Base-by-base conservation (phyloP, 345 rosid species). In the Gossypium longicalyx region DNA sequence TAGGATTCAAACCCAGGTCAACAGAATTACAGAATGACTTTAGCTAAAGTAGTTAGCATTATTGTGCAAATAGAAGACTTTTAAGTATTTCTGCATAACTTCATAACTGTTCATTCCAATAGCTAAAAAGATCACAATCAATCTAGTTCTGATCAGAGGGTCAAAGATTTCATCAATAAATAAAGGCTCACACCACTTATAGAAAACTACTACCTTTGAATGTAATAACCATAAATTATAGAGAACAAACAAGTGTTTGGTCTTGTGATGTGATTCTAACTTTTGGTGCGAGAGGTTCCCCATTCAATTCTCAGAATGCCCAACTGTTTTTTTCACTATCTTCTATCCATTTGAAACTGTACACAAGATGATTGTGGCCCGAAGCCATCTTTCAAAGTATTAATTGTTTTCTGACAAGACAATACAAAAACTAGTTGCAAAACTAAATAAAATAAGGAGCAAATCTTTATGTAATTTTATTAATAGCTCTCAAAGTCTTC, bases 221-320 rank as follows among this genome's bases (percentile, higher is more conserved):
- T 47, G 13, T 47, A 47, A 47, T 54, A n/a, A n/a, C 57, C n/a
- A 53, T 7, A 64, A 45, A 9, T 17, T 53, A 53, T 17, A 53
- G 23, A 54, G 12, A 56, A 56, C 60, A 56, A 19, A 15, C 7
- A 10, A 8, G 25, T 9, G 19, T 54, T 54, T 57, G 13, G 23
- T 57, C 61, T 57, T 9, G 8, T 56, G 12, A 23, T 56, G 19
- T 82, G 87, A 89, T 87, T 85, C 89, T 86, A 87, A 87, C 92
- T 86, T 86, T 82, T 88, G 88, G 87, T 88, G 87, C 87, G 82
- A 88, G 89, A 90, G 91, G 91, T 86, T 92, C 89, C 88, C 89
- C 87, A 89, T 89, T 90, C 89, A 82, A 93, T 88, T 87, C 89
- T 89, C 87, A 86, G 91, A 92, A 89, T 85, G 83, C 82, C 86